Evolutionary conservation across 2,329 filamentous ascomycete genomes (phyloP), one percentile per base, ranked within the genome.

Genomic region (Amauroascus verrucosus): DNA sequence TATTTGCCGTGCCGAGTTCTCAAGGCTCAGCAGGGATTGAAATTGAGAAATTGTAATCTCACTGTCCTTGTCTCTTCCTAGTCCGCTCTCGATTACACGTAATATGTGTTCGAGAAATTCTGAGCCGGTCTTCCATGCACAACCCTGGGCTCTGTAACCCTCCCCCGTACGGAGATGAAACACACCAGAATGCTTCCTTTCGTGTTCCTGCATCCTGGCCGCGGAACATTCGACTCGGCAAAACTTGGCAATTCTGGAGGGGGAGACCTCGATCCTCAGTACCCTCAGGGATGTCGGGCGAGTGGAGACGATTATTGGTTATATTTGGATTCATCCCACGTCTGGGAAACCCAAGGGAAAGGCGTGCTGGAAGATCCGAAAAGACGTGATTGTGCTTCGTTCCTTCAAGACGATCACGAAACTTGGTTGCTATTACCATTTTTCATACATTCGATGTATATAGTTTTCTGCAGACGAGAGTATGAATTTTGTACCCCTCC

Each of bases 201-300:
- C 47, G 47, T 49, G 47, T 49, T 49, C 47, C 47, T 49, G 47
- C 47, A 41, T 49, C 33, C 47, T 37, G 6, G 20, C 45, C 7
- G 18, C 32, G 32, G 45, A 47, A 37, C 30, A 35, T 24, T 35
- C 18, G 30, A 35, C 30, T 48, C 18, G 45, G 45, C 45, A 37
- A 48, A 46, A 46, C 43, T 46, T 46, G 43, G 45, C 32, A 24
- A 47, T 47, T n/a, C n/a, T n/a, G 40, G 18, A 24, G 11, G 40
- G 40, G 26, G 26, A n/a, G 43, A 32, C 14, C 18, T 22, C 38
- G 38, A 41, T n/a, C 20, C 20, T 41, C 38, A 41, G 26, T 30
- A 30, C 26, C 26, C 26, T n/a, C 26, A 24, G 38, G 38, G 16
- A 22, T 18, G 38, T 9, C 43, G 9, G n/a, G 41, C 14, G 5